Percentiles rank a stretch among this genome's conserved stretches.
phyloP scores from a whole-genome alignment of 169 alveolate genomes.

The Plasmodium coatneyi region DNA sequence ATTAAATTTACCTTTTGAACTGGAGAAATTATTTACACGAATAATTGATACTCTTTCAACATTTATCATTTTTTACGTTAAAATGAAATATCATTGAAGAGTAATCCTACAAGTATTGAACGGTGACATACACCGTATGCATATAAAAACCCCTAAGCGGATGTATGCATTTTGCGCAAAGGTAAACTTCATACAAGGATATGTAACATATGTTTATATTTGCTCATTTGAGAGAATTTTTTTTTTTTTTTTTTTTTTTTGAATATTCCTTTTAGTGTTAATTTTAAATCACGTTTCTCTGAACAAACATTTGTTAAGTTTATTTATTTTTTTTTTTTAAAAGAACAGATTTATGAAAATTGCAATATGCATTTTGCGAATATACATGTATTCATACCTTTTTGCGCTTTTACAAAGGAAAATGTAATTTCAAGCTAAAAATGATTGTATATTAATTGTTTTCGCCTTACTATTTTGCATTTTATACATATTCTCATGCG shows the following conservation, averaged over 20 bases:
- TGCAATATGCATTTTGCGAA: constrained; percentile 4
- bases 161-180: neutral
- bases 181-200: neutral
- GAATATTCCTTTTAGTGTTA: neutral
- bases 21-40: neutral
- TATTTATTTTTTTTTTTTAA: constrained; percentile 13
- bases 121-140: neutral
- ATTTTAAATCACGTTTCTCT: constrained; percentile 9
- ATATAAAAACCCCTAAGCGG: neutral
- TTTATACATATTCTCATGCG: neutral
- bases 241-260: neutral
- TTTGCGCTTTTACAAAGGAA: neutral
- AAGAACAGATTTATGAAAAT: neutral
- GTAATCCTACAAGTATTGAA: constrained; percentile 15
- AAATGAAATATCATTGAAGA: neutral
- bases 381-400: neutral
- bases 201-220: neutral
- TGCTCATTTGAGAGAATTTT: neutral
- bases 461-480: neutral
- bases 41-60: neutral
- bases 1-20: neutral
- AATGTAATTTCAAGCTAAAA: neutral
- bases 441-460: neutral
- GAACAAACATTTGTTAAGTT: neutral
- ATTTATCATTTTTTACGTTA: neutral